Percentiles rank a stretch among this genome's conserved stretches.
Conservation (phyloP, 371 early-diverging fungal species). For the Vairimorpha apis region DNA sequence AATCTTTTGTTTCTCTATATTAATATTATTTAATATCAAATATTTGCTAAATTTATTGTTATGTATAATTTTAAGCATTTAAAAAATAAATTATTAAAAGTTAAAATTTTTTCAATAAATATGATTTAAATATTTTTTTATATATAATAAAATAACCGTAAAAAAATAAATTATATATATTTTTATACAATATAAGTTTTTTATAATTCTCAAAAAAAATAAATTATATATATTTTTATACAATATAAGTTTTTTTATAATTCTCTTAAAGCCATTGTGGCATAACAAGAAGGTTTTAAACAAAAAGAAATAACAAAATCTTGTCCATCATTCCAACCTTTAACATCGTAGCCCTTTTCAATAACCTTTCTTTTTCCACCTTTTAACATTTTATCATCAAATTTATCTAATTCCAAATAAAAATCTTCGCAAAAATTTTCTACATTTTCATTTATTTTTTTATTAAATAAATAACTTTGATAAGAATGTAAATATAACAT, state of each 20-base stretch:
- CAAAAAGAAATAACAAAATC: conserved; percentile 69
- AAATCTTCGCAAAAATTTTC: conserved; percentile 61
- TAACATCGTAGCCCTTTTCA: conserved; percentile 20
- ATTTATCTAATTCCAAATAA: conserved; percentile 7
- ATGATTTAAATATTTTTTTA: too few species aligned
- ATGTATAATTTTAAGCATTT: too few species aligned
- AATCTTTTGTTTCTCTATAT: too few species aligned
- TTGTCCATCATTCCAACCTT: conserved; percentile 14
- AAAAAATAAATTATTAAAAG: too few species aligned
- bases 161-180: too few species aligned
- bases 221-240: background rate
- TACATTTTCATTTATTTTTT: conserved; percentile 71
- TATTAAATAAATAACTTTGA: conserved; percentile 89
- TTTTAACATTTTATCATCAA: conserved; percentile 39
- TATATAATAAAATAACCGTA: too few species aligned
- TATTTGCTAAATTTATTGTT: too few species aligned
- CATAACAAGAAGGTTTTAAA: conserved; percentile 75
- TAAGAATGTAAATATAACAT: conserved; percentile 89
- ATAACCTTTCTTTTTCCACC: conserved; percentile 40
- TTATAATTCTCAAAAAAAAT: too few species aligned
- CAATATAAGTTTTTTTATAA: background rate
- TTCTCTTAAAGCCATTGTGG: conserved; percentile 89
- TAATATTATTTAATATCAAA: too few species aligned
- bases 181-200: too few species aligned
- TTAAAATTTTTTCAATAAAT: too few species aligned